Base-by-base conservation (phyloP, 768 basidiomycete genomes). In the Mycena pura region DNA sequence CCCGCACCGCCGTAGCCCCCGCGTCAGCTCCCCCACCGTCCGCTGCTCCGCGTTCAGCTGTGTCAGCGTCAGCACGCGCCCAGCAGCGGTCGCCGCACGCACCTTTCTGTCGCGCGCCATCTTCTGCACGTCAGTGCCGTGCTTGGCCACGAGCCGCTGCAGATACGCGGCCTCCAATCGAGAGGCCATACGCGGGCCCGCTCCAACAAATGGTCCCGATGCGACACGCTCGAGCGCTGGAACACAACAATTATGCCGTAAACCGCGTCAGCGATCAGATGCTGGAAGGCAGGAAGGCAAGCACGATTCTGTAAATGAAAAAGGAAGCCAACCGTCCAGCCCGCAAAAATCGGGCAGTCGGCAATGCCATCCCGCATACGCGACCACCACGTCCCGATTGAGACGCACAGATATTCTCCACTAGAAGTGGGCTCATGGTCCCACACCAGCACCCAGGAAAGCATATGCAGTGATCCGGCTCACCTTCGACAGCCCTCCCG, bases 91-190 rank as follows among this genome's bases (percentile, higher is more conserved):
- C 10, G 25, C 36, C 19, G 7, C 49, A n/a, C 49, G 7, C 21
- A 59, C 64, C 60, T 82, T 89, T 59, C 86, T 78, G 76, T 99
- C 96, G 66, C 81, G 79, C 11, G 87, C 86, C 95, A 97, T 98
- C 47, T 75, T 79, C 27, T 84, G 82, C 22, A 89, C 76, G 76
- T 98, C 89, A 28, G 80, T 76, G 2, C 89, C 91, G 75, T 98
- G 80, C 73, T 84, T 89, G 39, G 74, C 73, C 13, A 92, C 84
- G 27, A 99, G 82, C 40, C 82, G 77, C 57, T 77, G 73, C 40
- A 99, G 79, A 74, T 90, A 92, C 43, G 74, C 76, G 57, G 80
- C 73, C 76, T 98, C 95, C 3, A 89, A 88, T 11, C 73, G 70
- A 10, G 94, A 93, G 45, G 88, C 72, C 73, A 87, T 83, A 62